These are phyloP conservation scores for Rubus idaeus DNA, from an alignment of 306 rosid species.

Conservation along the genomic window DNA sequence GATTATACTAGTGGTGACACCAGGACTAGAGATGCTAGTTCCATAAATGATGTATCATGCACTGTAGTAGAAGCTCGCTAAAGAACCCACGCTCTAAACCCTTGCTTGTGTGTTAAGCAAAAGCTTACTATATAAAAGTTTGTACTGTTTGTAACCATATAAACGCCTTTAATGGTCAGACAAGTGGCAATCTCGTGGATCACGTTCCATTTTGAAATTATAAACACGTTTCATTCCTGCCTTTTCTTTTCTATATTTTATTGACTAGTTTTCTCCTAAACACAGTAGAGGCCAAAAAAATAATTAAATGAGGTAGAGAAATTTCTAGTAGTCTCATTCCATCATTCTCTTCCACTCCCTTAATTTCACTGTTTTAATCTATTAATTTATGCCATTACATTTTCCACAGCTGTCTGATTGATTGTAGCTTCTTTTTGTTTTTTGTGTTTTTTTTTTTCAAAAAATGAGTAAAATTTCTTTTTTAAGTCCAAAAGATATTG, in stretches of 20 bases:
- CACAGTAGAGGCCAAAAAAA: neutral
- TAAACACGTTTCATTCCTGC: neutral
- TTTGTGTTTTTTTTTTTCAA: neutral
- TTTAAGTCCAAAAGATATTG: no score
- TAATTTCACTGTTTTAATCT: neutral
- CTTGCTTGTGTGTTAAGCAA: neutral
- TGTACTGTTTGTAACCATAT: neutral
- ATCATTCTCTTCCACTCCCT: constrained; percentile 17
- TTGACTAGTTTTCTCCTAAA: neutral
- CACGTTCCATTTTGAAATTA: constrained; percentile 3
- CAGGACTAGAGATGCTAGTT: constrained; percentile 25
- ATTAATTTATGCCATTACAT: constrained; percentile 1
- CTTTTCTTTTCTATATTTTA: neutral
- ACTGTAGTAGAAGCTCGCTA: constrained; percentile 26
- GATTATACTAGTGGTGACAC: constrained; percentile 9
- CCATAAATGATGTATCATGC: constrained; percentile 42
- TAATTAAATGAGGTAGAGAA: constrained; percentile 28
- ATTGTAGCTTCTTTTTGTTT: neutral
- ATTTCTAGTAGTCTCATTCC: constrained; percentile 34
- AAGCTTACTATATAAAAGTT: no score
- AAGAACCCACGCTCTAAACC: neutral
- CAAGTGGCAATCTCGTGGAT: constrained; percentile 13
- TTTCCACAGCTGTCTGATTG: constrained; percentile 26
- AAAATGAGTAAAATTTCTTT: neutral
- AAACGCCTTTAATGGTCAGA: neutral